Evolutionary conservation across 2,329 filamentous ascomycete species (phyloP).

Genomic region (Stagonosporopsis cucurbitacearum): DNA sequence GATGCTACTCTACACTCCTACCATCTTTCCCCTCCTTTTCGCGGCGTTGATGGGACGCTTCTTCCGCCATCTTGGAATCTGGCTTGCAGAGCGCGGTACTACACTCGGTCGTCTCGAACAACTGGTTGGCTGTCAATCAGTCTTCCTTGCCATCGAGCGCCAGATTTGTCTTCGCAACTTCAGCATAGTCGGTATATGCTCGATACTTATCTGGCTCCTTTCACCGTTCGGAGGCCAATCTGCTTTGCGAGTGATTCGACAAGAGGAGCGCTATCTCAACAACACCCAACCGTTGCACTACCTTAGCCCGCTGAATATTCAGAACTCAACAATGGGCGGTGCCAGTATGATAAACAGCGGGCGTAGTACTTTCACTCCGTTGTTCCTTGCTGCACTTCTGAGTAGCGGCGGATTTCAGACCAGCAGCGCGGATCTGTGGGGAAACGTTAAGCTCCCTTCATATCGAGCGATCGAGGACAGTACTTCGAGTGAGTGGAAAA

Average conservation of each 20-base stretch:
- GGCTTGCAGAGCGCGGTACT: conserved; percentile 36
- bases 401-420: conserved; percentile 32
- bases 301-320: conserved; percentile 22
- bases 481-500: conserved; percentile 29
- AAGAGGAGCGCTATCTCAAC: conserved; percentile 20
- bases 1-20: conserved; percentile 35
- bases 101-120: conserved; percentile 41
- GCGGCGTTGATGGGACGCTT: conserved; percentile 40
- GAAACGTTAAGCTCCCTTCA: conserved; percentile 36
- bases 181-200: conserved; percentile 32
- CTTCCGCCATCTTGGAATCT: conserved; percentile 36
- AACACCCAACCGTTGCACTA: conserved; percentile 27
- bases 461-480: conserved; percentile 31
- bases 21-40: conserved; percentile 40
- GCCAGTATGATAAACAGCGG: conserved; percentile 22
- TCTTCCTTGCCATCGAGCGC: conserved; percentile 41
- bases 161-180: conserved; percentile 35
- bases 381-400: conserved; percentile 34
- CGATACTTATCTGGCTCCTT: conserved; percentile 36
- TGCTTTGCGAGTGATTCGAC: conserved; percentile 33
- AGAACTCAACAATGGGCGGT: conserved; percentile 19
- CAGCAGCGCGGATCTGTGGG: conserved; percentile 37
- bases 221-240: conserved; percentile 42
- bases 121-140: conserved; percentile 37
- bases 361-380: conserved; percentile 27